These are phyloP conservation scores for Globisporangium paddicum DNA, from an alignment of 352 stramenopile species.

Conservation along the genomic window DNA sequence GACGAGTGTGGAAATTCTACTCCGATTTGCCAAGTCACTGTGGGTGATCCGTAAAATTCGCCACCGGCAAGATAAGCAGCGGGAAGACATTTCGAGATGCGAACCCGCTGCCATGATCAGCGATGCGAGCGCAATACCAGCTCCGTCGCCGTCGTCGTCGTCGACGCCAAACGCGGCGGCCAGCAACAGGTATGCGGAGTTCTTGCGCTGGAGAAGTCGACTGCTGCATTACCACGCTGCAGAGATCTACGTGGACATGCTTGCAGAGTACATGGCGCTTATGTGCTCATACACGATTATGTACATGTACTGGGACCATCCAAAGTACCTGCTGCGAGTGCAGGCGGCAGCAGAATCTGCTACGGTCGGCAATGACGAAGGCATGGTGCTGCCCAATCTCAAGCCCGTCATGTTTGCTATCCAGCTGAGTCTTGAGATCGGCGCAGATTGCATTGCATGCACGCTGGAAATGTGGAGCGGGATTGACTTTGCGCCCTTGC, in stretches of 20 bases:
- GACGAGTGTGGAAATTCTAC: slow-evolving; percentile 23
- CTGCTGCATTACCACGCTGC: slow-evolving; percentile 12
- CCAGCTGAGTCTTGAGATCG: neutral
- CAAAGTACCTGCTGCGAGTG: slow-evolving; percentile 19
- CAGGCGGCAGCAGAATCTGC: too few species aligned
- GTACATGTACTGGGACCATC: slow-evolving; percentile 30
- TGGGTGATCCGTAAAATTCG: too few species aligned
- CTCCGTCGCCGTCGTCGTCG: too few species aligned
- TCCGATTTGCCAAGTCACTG: slow-evolving; percentile 18
- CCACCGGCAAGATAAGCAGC: too few species aligned
- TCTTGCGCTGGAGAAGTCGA: slow-evolving; percentile 7
- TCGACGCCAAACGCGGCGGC: too few species aligned
- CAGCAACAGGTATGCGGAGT: neutral
- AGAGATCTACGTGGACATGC: slow-evolving; percentile 32
- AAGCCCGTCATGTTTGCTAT: neutral
- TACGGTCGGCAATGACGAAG: too few species aligned
- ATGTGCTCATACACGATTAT: slow-evolving; percentile 28
- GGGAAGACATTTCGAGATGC: too few species aligned
- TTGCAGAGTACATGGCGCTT: slow-evolving; percentile 44
- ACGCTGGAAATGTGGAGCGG: neutral
- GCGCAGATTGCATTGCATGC: neutral
- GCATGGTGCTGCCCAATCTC: neutral
- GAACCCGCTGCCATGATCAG: too few species aligned
- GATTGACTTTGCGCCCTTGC: neutral
- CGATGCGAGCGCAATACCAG: too few species aligned